Evolutionary conservation across 768 basidiomycete genomes (phyloP).

Genomic region (Rhizopogon sp.): DNA sequence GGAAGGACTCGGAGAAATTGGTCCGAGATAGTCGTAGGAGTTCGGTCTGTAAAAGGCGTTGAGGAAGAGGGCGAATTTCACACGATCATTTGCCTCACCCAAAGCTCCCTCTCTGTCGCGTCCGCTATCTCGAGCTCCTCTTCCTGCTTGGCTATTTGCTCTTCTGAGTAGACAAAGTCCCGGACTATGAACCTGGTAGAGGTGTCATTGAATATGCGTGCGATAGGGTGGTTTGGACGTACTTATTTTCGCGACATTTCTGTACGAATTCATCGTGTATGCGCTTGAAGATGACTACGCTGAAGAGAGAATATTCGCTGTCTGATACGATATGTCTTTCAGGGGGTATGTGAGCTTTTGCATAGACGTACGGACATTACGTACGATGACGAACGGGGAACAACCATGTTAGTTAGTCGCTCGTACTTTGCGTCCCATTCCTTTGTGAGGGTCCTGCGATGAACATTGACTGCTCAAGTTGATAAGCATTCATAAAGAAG

Average conservation of each 20-base stretch:
- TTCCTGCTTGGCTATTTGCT: slow-evolving; percentile 71
- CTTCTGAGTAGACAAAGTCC: slow-evolving; percentile 90
- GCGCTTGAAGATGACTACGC: slow-evolving; percentile 84
- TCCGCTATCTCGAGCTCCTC: slow-evolving; percentile 78
- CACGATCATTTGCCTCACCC: slow-evolving; percentile 51
- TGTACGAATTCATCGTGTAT: slow-evolving; percentile 91
- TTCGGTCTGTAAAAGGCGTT: slow-evolving; percentile 62
- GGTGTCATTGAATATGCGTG: not conserved
- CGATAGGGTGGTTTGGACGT: slow-evolving; percentile 14
- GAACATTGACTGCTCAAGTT: slow-evolving; percentile 8
- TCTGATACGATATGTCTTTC: slow-evolving; percentile 73
- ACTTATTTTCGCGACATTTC: slow-evolving; percentile 96
- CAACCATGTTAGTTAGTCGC: slow-evolving; percentile 81
- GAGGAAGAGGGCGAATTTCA: not conserved
- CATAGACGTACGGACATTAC: slow-evolving; percentile 21
- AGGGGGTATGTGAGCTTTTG: slow-evolving; percentile 3
- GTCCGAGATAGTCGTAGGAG: slow-evolving; percentile 85
- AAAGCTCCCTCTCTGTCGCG: slow-evolving; percentile 90
- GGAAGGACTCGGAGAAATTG: slow-evolving; percentile 96
- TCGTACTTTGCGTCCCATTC: slow-evolving; percentile 93
- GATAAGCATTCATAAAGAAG: slow-evolving; percentile 1
- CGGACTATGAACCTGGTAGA: slow-evolving; percentile 77
- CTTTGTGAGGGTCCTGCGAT: slow-evolving; percentile 64
- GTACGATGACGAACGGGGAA: slow-evolving; percentile 86
- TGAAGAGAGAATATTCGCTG: slow-evolving; percentile 83